These are phyloP conservation scores for Barnettozyma populi DNA, from an alignment of 805 yeast genomes.

Conservation along the genomic window DNA sequence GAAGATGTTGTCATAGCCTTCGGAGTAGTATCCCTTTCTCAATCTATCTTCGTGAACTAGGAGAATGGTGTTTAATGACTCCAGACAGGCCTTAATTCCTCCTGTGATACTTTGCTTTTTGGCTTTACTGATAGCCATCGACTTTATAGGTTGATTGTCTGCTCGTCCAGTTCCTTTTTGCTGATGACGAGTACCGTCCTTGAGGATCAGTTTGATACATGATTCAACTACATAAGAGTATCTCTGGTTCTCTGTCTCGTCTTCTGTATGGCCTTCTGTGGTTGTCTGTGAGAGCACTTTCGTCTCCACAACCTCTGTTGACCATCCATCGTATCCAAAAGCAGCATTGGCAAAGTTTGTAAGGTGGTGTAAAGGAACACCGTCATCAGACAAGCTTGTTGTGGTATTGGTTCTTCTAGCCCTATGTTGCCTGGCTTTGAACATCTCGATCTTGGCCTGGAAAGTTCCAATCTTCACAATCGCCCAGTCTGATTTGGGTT, in stretches of 20 bases:
- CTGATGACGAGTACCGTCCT: conserved; percentile 79
- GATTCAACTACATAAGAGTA: conserved; percentile 31
- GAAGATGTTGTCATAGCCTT: conserved; percentile 4
- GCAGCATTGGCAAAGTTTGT: conserved; percentile 42
- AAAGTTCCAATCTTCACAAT: conserved; percentile 41
- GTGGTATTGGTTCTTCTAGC: conserved; percentile 6
- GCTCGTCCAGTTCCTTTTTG: conserved; percentile 71
- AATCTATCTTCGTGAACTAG: conserved; percentile 30
- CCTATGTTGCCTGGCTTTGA: not conserved
- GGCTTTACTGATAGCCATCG: conserved; percentile 74
- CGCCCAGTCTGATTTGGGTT: conserved; percentile 43
- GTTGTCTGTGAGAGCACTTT: conserved; percentile 15
- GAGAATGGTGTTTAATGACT: conserved; percentile 70
- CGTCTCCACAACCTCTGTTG: conserved; percentile 33
- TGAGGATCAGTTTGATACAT: conserved; percentile 59
- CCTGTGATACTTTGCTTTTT: conserved; percentile 83
- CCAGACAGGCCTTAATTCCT: conserved; percentile 70
- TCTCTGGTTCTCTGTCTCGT: conserved; percentile 9
- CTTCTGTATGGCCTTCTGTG: conserved; percentile 5
- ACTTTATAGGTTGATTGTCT: conserved; percentile 56
- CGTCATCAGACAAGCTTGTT: conserved; percentile 4
- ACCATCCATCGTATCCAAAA: conserved; percentile 58
- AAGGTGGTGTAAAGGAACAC: conserved; percentile 30
- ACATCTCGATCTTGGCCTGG: conserved; percentile 40
- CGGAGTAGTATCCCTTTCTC: conserved; percentile 28